Percentiles rank a stretch among this genome's conserved stretches.
Conservation (phyloP, 148 eudicot species). For the Persicaria maculosa region DNA sequence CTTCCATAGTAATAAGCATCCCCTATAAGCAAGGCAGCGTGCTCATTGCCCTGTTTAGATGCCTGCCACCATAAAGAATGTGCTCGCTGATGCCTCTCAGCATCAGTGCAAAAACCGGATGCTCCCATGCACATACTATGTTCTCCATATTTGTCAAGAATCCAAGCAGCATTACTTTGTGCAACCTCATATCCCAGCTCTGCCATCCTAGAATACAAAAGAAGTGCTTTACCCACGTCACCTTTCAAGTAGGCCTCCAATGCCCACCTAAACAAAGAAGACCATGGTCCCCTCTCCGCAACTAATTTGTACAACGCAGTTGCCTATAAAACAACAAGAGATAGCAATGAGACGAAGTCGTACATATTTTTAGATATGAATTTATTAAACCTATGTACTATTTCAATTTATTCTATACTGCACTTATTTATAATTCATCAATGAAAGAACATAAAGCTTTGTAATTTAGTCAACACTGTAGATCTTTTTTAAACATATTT, state of each 20-base stretch:
- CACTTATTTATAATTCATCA: background rate
- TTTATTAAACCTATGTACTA: background rate
- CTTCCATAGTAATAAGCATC: slow-evolving; percentile 97
- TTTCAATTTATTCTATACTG: background rate
- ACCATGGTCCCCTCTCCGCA: slow-evolving; percentile 99
- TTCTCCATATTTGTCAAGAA: slow-evolving; percentile 85
- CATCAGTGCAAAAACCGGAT: slow-evolving; percentile 72
- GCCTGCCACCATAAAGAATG: slow-evolving; percentile 99
- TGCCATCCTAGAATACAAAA: slow-evolving; percentile 91
- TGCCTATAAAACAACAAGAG: slow-evolving; percentile 42
- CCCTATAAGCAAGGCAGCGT: slow-evolving; percentile 94
- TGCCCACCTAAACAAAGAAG: slow-evolving; percentile 95
- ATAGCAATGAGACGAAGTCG: slow-evolving; percentile 10
- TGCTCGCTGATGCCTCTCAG: slow-evolving; percentile 78
- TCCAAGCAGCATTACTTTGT: slow-evolving; percentile 99
- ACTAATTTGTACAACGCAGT: slow-evolving; percentile 83
- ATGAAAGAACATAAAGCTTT: background rate
- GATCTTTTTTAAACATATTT: too few relatives aligned
- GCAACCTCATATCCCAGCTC: slow-evolving; percentile 98
- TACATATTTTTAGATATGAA: background rate
- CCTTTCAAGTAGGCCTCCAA: slow-evolving; percentile 91
- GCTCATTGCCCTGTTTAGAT: slow-evolving; percentile 98
- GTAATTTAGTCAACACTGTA: background rate
- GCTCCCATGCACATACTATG: slow-evolving; percentile 88
- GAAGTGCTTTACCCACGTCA: slow-evolving; percentile 75